Conservation (phyloP, 306 rosid species). For the Trifolium pratense region DNA sequence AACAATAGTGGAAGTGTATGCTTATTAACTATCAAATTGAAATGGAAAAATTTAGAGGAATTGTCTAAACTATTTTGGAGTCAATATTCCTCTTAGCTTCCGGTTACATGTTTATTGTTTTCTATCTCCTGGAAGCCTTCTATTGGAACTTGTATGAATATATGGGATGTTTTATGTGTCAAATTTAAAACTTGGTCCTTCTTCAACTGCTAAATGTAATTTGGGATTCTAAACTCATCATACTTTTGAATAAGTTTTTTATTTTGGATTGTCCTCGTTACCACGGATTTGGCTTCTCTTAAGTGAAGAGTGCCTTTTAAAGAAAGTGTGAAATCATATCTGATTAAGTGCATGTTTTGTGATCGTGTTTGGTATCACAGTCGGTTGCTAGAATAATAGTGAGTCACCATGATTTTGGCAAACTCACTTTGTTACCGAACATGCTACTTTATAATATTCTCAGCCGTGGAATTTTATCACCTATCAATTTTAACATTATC, state of each 20-base stretch:
- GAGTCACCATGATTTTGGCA: too few relatives aligned
- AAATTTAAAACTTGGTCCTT: constrained; percentile 30
- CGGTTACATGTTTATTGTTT: constrained; percentile 50
- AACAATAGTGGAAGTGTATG: constrained; percentile 61
- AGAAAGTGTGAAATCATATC: not conserved
- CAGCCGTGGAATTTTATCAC: not conserved
- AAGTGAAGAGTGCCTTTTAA: not conserved
- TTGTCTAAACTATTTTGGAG: constrained; percentile 53
- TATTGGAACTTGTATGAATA: constrained; percentile 53
- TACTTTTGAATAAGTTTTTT: constrained; percentile 10
- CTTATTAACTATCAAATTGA: constrained; percentile 57
- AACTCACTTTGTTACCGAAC: too few relatives aligned
- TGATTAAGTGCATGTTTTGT: not conserved
- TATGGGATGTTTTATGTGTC: constrained; percentile 38
- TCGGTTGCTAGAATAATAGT: too few relatives aligned
- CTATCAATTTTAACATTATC: not conserved
- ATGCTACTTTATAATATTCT: not conserved
- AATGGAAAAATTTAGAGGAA: constrained; percentile 62
- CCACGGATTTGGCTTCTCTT: not conserved
- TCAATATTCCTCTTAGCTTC: constrained; percentile 50
- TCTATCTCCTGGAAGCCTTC: constrained; percentile 46
- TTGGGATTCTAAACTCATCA: constrained; percentile 13
- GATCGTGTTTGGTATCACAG: too few relatives aligned
- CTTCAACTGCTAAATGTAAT: constrained; percentile 36
- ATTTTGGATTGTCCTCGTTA: not conserved